Evolutionary conservation across 179 eudicot species (phyloP).

Genomic region (Pouteria campechiana): DNA sequence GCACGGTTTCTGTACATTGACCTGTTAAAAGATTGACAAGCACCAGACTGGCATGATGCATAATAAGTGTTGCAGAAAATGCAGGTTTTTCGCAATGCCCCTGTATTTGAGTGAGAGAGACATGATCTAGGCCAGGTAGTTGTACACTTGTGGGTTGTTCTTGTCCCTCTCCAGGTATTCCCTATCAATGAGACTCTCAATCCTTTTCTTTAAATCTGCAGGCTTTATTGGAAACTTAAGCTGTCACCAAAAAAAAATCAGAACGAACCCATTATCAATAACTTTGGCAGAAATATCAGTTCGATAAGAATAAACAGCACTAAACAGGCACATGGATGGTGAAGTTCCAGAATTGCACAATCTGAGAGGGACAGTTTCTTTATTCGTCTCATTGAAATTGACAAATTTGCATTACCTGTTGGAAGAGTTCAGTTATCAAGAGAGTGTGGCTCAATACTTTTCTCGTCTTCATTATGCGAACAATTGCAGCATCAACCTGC

Average conservation of each 20-base stretch:
- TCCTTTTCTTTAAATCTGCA: slow-evolving; percentile 94
- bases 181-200: slow-evolving; percentile 91
- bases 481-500: slow-evolving; percentile 99
- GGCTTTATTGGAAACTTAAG: slow-evolving; percentile 97
- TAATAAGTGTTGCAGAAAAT: no score
- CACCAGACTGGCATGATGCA: no score
- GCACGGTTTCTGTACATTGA: no score
- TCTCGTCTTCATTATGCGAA: slow-evolving; percentile 96
- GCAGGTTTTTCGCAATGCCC: no score
- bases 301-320: no score
- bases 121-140: slow-evolving; percentile 60
- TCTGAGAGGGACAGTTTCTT: no score
- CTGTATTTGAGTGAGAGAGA: no score
- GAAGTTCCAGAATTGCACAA: no score
- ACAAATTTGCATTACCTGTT: slow-evolving; percentile 54
- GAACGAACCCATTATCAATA: no score
- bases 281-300: no score
- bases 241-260: slow-evolving; percentile 28
- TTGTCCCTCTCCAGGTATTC: slow-evolving; percentile 97
- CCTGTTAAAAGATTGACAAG: no score
- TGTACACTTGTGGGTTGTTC: slow-evolving; percentile 92
- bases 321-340: no score
- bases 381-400: not conserved
- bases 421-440: slow-evolving; percentile 91
- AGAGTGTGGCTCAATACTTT: slow-evolving; percentile 95